Conservation (phyloP, 2,329 filamentous ascomycete genomes). For the Curvularia hawaiiensis region DNA sequence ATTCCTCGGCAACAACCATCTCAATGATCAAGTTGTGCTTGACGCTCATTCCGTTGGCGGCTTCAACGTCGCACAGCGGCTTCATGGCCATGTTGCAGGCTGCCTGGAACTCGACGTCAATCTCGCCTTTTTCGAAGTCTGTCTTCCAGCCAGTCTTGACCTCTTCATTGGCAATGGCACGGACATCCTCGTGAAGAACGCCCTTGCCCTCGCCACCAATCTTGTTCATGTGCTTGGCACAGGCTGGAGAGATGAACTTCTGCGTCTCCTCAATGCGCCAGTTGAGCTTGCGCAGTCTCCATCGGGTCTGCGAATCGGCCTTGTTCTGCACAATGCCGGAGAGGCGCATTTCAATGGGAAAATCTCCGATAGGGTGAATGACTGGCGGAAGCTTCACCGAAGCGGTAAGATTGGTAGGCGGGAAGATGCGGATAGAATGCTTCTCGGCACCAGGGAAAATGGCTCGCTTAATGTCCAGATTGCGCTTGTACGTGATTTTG, state of each 20-base stretch:
- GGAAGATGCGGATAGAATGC: slow-evolving; percentile 91
- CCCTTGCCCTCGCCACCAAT: slow-evolving; percentile 71
- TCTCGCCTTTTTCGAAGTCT: slow-evolving; percentile 72
- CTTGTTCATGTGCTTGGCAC: slow-evolving; percentile 73
- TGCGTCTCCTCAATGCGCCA: slow-evolving; percentile 93
- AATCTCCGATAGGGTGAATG: slow-evolving; percentile 83
- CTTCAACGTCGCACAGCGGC: slow-evolving; percentile 78
- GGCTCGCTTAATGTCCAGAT: slow-evolving; percentile 77
- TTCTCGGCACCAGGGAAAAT: slow-evolving; percentile 81
- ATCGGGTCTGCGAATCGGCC: slow-evolving; percentile 72
- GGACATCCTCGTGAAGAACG: slow-evolving; percentile 73
- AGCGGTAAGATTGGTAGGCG: slow-evolving; percentile 90
- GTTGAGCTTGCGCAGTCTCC: slow-evolving; percentile 87
- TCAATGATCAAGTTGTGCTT: slow-evolving; percentile 88
- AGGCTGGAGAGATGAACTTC: slow-evolving; percentile 78
- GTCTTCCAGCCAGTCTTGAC: slow-evolving; percentile 91
- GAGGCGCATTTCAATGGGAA: slow-evolving; percentile 78
- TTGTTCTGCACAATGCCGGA: slow-evolving; percentile 82
- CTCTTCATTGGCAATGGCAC: slow-evolving; percentile 79
- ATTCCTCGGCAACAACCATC: slow-evolving; percentile 93
- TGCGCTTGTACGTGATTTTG: slow-evolving; percentile 68
- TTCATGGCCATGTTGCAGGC: slow-evolving; percentile 65
- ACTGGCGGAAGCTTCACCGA: slow-evolving; percentile 81
- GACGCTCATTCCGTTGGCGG: slow-evolving; percentile 75
- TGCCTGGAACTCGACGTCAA: slow-evolving; percentile 80